Percentiles rank a stretch among this genome's conserved stretches.
Conservation (phyloP, 2,329 filamentous ascomycete genomes). For the Colletotrichum limetticola region DNA sequence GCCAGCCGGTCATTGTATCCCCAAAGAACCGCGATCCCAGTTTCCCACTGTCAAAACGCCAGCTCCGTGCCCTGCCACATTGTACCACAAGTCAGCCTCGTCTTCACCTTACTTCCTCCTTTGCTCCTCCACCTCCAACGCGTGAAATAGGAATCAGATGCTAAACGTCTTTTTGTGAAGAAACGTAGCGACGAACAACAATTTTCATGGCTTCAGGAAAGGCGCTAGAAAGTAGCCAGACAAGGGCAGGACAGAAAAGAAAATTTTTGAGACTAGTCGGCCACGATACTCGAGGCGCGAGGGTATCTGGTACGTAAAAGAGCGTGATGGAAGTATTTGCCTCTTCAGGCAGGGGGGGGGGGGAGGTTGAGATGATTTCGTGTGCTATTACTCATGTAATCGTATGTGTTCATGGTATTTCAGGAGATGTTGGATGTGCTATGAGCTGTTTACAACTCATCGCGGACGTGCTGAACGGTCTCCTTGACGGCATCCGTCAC, state of each 20-base stretch:
- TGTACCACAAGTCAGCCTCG: background rate
- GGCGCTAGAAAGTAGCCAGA: background rate
- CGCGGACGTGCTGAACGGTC: constrained; percentile 46
- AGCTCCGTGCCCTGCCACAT: constrained; percentile 15
- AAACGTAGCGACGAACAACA: background rate
- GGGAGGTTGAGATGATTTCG: constrained; percentile 16
- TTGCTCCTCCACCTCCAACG: background rate
- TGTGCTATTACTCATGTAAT: constrained; percentile 34
- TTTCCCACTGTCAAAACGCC: constrained; percentile 31
- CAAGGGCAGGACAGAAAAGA: constrained; percentile 33
- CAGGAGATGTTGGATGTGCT: too few relatives aligned
- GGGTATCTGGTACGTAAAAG: constrained; percentile 35
- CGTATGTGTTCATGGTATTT: constrained; percentile 20
- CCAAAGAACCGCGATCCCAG: constrained; percentile 3
- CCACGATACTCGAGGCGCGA: constrained; percentile 25
- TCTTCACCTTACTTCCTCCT: background rate
- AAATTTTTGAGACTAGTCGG: constrained; percentile 19
- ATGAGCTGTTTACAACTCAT: constrained; percentile 51
- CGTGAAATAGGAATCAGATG: background rate
- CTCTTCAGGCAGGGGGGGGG: background rate
- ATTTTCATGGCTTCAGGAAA: background rate
- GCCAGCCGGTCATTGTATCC: constrained; percentile 23
- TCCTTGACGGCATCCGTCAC: constrained; percentile 57
- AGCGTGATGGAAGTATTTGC: constrained; percentile 10
- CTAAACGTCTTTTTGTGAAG: background rate